Percentiles rank a stretch among this genome's conserved stretches.
These are phyloP conservation scores for Triadica sebifera DNA, from an alignment of 345 rosid species.

Conservation along the genomic window DNA sequence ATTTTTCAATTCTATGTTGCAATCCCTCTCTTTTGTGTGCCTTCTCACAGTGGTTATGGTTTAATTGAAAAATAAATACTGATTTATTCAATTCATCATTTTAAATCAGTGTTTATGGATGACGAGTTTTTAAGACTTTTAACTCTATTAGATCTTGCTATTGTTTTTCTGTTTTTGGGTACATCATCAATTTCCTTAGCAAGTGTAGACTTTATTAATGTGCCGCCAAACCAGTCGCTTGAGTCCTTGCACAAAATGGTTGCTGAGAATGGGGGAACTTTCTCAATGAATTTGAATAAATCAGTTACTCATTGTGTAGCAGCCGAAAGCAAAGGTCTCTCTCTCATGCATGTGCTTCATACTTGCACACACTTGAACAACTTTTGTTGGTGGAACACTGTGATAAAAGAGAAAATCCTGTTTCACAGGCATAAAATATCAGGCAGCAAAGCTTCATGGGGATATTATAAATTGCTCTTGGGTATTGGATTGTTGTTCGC, in stretches of 20 bases:
- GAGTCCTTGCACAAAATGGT: slow-evolving; percentile 83
- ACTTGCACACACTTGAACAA: not conserved
- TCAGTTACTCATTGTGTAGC: slow-evolving; percentile 91
- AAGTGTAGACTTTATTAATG: slow-evolving; percentile 68
- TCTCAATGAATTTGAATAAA: slow-evolving; percentile 89
- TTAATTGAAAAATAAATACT: no score
- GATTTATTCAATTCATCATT: no score
- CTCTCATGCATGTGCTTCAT: slow-evolving; percentile 19
- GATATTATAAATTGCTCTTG: slow-evolving; percentile 89
- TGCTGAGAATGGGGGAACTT: slow-evolving; percentile 85
- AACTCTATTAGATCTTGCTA: not conserved
- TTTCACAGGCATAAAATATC: slow-evolving; percentile 72
- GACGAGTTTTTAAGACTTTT: not conserved
- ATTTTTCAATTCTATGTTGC: not conserved
- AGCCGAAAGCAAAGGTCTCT: slow-evolving; percentile 82
- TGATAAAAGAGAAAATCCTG: not conserved
- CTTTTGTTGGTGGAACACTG: not conserved
- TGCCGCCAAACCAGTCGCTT: slow-evolving; percentile 55
- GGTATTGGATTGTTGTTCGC: slow-evolving; percentile 80
- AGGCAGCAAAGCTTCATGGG: slow-evolving; percentile 75
- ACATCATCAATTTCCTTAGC: slow-evolving; percentile 44
- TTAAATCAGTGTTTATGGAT: no score
- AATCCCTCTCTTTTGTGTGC: no score
- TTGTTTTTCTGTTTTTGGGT: slow-evolving; percentile 10
- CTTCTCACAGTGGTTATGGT: not conserved